Conservation (phyloP, 768 basidiomycete species). For the Xerocomus potaroensis region DNA sequence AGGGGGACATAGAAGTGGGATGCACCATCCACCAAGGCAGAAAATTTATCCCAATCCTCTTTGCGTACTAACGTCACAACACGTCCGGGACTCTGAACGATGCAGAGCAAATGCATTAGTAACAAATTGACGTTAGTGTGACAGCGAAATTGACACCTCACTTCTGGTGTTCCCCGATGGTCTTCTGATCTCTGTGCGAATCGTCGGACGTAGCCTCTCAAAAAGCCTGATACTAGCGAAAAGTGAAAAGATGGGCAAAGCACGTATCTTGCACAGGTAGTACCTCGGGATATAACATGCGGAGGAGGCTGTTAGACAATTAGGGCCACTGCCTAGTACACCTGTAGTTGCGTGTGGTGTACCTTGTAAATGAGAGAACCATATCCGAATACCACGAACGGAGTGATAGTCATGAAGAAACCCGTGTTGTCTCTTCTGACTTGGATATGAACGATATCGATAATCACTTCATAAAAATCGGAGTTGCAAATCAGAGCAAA, state of each 20-base stretch:
- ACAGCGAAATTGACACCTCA: constrained; percentile 22
- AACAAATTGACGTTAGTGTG: not conserved
- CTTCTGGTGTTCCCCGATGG: constrained; percentile 87
- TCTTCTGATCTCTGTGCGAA: constrained; percentile 93
- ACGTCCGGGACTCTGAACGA: constrained; percentile 83
- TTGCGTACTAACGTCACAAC: constrained; percentile 89
- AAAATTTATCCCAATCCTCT: constrained; percentile 80
- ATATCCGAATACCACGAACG: constrained; percentile 87
- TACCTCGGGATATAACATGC: constrained; percentile 67
- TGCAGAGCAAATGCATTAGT: too few species aligned
- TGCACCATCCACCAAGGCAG: constrained; percentile 48
- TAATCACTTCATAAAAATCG: too few species aligned
- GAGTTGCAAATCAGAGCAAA: too few species aligned
- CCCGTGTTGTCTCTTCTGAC: too few species aligned
- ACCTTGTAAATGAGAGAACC: constrained; percentile 92
- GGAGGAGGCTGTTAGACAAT: constrained; percentile 66
- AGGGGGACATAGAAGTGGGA: not conserved
- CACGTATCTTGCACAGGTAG: not conserved
- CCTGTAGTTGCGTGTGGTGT: not conserved
- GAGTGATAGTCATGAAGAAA: too few species aligned
- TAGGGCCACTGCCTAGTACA: not conserved
- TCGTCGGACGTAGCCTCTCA: constrained; percentile 86
- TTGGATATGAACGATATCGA: too few species aligned
- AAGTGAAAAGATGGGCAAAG: not conserved
- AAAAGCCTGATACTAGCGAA: constrained; percentile 65